These are phyloP conservation scores for Eucalyptus sideroxylon DNA, from an alignment of 345 rosid species.

Conservation along the genomic window DNA sequence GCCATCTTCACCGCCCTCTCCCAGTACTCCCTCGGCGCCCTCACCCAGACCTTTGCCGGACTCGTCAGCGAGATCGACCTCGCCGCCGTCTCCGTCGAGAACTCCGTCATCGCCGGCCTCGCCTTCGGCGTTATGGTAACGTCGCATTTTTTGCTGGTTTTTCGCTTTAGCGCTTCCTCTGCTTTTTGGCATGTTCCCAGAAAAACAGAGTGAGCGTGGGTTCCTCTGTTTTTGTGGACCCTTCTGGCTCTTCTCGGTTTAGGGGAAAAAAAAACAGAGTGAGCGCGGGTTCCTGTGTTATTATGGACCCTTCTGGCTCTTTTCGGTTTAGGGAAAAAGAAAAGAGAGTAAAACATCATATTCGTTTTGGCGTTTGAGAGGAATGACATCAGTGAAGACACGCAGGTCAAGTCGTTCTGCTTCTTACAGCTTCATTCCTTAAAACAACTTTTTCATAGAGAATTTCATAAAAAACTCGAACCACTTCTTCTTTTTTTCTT, in stretches of 20 bases:
- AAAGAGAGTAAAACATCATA: background rate
- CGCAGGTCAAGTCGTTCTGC: background rate
- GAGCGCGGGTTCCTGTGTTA: too few relatives aligned
- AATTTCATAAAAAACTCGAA: background rate
- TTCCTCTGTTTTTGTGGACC: background rate
- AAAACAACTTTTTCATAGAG: background rate
- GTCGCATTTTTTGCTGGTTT: background rate
- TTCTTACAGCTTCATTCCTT: background rate
- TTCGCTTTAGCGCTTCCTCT: background rate
- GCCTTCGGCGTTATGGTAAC: slow-evolving; percentile 74
- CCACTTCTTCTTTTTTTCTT: background rate
- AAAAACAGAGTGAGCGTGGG: background rate
- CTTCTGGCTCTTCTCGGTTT: background rate
- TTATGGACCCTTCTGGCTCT: too few relatives aligned
- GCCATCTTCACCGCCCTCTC: slow-evolving; percentile 66
- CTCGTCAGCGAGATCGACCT: slow-evolving; percentile 64
- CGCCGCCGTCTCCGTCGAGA: slow-evolving; percentile 85
- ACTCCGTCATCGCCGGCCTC: slow-evolving; percentile 82
- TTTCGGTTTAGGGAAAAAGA: too few relatives aligned
- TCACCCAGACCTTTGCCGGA: slow-evolving; percentile 82
- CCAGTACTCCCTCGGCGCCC: slow-evolving; percentile 87
- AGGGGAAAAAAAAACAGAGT: background rate
- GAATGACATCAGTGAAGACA: background rate
- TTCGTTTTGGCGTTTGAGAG: background rate
- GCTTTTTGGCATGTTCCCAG: background rate